Conservation (phyloP, 805 yeast genomes). For the Pichia deserticola region DNA sequence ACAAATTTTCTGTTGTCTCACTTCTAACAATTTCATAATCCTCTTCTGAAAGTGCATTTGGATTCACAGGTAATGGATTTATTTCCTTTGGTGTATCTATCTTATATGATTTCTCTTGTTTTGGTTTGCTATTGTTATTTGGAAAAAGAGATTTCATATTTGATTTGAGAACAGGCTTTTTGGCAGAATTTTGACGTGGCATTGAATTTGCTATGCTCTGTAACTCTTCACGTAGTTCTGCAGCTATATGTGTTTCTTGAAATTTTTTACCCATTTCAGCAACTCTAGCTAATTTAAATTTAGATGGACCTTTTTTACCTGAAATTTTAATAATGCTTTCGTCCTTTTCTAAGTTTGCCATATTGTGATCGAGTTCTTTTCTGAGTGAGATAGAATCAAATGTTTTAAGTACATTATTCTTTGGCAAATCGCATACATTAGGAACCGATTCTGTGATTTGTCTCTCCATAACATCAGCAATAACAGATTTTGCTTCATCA, state of each 20-base stretch:
- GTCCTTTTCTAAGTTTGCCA: neutral
- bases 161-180: conserved; percentile 1
- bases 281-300: conserved; percentile 10
- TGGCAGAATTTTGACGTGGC: neutral
- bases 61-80: conserved; percentile 15
- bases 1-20: conserved; percentile 13
- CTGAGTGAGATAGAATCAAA: conserved; percentile 1
- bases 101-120: neutral
- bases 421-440: neutral
- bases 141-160: conserved; percentile 12
- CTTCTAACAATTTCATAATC: conserved; percentile 19
- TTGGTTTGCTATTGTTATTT: neutral
- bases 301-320: conserved; percentile 11
- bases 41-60: conserved; percentile 12
- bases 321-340: conserved; percentile 1
- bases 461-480: conserved; percentile 15
- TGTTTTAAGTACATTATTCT: conserved; percentile 1
- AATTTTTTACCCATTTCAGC: conserved; percentile 13
- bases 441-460: neutral
- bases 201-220: neutral
- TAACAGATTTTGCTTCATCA: conserved; percentile 2
- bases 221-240: conserved; percentile 8
- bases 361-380: conserved; percentile 1
- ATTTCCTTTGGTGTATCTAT: conserved; percentile 15
- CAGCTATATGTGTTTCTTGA: conserved; percentile 8